Evolutionary conservation across 1,284 basidiomycete species (phyloP), one percentile per base, ranked within the genome.

Genomic region (Rhodotorula sp.): DNA sequence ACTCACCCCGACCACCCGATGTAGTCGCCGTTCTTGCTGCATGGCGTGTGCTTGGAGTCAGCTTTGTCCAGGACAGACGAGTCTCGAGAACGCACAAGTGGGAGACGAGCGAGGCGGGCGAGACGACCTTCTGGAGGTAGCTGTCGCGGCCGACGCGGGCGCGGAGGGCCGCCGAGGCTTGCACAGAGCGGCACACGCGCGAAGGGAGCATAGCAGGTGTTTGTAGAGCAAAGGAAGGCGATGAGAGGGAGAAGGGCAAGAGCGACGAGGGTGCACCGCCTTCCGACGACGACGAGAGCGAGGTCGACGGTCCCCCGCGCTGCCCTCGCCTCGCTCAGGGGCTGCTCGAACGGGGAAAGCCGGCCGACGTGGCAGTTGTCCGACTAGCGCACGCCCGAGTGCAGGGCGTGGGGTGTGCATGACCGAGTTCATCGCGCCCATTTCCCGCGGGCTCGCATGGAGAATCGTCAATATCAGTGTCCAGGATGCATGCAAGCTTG

Each of bases 1-100:
- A 61, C 66, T 27, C 37, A 66, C 19, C 85, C 85, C 54, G 83
- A 84, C 84, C 84, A 86, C 29, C 85, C 85, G 66, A 85, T 84
- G 83, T 85, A 67, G 15, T 71, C 58, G 70, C 80, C 61, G 57
- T 84, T 83, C 81, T 85, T 83, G 82, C 68, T 69, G 50, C 25
- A 29, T 7, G 27, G 22, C 37, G 48, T 15, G 29, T 15, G 25
- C 13, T 21, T 9, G 21, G 19, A 29, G 39, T 48, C 60, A 51
- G 54, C 27, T 21, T 8, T 8, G 37, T 3, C 13, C n/a, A 17
- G 3, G 1, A 27, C 25, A 9, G 8, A 41, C 10, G 48, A 7
- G 25, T 21, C 19, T 34, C 9, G 34, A 5, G 17, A 53, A 59
- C 67, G 57, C 19, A 66, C 63, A 86, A 54, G 53, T 83, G 70